Evolutionary conservation across 2,329 filamentous ascomycete species (phyloP), one percentile per base, ranked within the genome.

Genomic region (Pestalotiopsis sp.): DNA sequence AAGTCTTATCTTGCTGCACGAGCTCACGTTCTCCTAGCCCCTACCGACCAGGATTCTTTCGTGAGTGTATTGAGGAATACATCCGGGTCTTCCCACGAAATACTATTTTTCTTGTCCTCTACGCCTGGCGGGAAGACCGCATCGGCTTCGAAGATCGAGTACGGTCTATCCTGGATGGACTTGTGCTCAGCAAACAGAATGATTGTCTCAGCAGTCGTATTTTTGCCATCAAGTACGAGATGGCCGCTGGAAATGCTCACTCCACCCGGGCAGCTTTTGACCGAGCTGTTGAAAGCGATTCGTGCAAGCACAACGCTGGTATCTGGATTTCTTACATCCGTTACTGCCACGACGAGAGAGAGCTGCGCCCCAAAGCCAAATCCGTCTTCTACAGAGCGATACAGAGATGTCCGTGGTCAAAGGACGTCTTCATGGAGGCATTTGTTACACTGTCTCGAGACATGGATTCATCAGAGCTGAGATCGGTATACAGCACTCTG

Each of bases 71-170:
- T 0, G 80, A 83, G 4, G 80, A 83, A 2, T 92, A 91, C 70
- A 82, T 96, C 25, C 73, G 75, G 0, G 77, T 82, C 6, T 97
- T 94, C 77, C 93, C 94, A 0, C 83, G 84, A 63, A 98, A 97
- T 80, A 92, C 90, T 1, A 84, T 93, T 5, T 91, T 98, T 70
- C 85, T 97, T 1, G 84, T 87, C 1, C 81, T 96, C 0, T 92
- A 92, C 71, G 87, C 90, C n/a, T 92, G 91, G 84, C 90, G 93
- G 70, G 91, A 95, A 76, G 85, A 89, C 2, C 88, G 91, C 7
- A 88, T 93, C 58, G 87, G 91, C 27, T 86, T 96, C 66, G 88
- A 94, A 70, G 93, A 97, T 73, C 91, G 93, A 20, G 88, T 97
- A 23, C 89, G 92, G n/a, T 84, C 87, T 5, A 80, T 93, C 9